phyloP scores from a whole-genome alignment of 2,329 filamentous ascomycete species.

The Trichoderma atrobrunneum region DNA sequence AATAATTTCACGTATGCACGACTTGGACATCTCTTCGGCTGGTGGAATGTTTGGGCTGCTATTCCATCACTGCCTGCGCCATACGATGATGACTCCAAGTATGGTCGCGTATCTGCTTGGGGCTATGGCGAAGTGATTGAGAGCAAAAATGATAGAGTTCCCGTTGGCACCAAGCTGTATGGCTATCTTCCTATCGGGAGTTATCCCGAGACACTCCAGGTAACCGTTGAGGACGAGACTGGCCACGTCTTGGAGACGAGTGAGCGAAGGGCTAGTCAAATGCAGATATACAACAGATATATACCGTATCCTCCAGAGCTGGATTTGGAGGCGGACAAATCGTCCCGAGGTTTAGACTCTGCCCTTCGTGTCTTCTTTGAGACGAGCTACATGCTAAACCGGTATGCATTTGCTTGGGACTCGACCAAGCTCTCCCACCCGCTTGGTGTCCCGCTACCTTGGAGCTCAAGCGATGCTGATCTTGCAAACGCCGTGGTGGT shows the following conservation, averaged over 20 bases:
- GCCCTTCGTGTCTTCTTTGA: background rate
- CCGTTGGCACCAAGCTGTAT: background rate
- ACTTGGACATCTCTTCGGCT: background rate
- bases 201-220: background rate
- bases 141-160: background rate
- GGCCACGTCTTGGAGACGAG: background rate
- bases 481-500: background rate
- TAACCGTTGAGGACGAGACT: constrained; percentile 1
- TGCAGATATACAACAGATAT: constrained; percentile 2
- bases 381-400: background rate
- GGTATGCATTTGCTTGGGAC: background rate
- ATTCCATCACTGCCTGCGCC: background rate
- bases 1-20: background rate
- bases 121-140: constrained; percentile 9
- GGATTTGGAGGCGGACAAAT: background rate
- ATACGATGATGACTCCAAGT: background rate
- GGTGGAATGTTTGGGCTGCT: constrained; percentile 2
- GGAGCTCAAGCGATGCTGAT: background rate
- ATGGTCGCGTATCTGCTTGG: constrained; percentile 1
- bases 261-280: background rate
- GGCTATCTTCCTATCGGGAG: constrained; percentile 7
- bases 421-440: background rate
- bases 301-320: background rate
- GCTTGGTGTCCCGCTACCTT: background rate
- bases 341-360: background rate